These are phyloP conservation scores for Rhodotorula sp. DNA, from an alignment of 1,284 basidiomycete species.

Conservation along the genomic window DNA sequence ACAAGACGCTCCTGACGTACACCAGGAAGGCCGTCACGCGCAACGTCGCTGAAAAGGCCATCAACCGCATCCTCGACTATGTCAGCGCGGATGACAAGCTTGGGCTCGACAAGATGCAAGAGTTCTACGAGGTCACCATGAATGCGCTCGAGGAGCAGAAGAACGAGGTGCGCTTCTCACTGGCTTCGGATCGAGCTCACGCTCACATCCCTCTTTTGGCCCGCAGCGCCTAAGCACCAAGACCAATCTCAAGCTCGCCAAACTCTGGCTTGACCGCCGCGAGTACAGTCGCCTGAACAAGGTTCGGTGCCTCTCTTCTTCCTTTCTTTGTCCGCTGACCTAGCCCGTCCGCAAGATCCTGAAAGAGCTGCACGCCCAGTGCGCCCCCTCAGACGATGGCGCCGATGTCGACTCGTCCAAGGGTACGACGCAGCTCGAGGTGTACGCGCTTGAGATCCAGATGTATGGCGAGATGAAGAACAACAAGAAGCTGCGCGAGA, in stretches of 20 bases:
- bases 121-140: slow-evolving; percentile 93
- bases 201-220: background rate
- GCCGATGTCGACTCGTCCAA: slow-evolving; percentile 75
- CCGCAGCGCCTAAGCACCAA: slow-evolving; percentile 84
- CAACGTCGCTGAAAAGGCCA: slow-evolving; percentile 83
- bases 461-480: slow-evolving; percentile 98
- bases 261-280: slow-evolving; percentile 92
- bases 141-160: slow-evolving; percentile 86
- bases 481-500: slow-evolving; percentile 96
- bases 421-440: slow-evolving; percentile 92
- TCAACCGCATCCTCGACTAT: slow-evolving; percentile 98
- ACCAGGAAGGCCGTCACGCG: slow-evolving; percentile 89
- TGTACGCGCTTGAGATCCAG: slow-evolving; percentile 97
- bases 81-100: slow-evolving; percentile 80
- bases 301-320: slow-evolving; percentile 55
- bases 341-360: slow-evolving; percentile 51
- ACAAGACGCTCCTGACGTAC: slow-evolving; percentile 81
- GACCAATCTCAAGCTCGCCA: slow-evolving; percentile 94
- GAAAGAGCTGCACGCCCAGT: slow-evolving; percentile 55
- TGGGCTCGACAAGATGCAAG: slow-evolving; percentile 84
- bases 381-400: slow-evolving; percentile 50
- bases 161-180: slow-evolving; percentile 73
- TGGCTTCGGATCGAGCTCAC: background rate
- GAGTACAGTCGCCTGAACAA: slow-evolving; percentile 82
- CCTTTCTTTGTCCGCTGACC: background rate